These are phyloP conservation scores for Macrolepiota dolichaula DNA, from an alignment of 768 basidiomycete species.

Conservation along the genomic window DNA sequence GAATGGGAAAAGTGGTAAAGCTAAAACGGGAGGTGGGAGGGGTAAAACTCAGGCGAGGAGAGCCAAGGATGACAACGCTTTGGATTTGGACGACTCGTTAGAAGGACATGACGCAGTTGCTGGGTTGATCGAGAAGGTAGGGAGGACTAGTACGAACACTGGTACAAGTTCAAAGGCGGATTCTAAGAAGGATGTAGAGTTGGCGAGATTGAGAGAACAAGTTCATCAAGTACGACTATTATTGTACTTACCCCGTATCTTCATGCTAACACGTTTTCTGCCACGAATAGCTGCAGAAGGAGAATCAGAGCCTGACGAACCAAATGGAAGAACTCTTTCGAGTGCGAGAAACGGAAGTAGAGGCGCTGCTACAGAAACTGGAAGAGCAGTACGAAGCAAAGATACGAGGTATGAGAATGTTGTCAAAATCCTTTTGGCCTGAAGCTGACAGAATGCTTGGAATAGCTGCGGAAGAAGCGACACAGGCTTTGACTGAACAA, in stretches of 20 bases:
- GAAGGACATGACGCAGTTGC: constrained; percentile 1
- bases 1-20: not conserved
- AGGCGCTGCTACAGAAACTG: constrained; percentile 47
- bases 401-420: constrained; percentile 40
- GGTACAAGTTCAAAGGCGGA: constrained; percentile 2
- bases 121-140: constrained; percentile 5
- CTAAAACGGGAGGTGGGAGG: not conserved
- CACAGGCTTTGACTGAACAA: constrained; percentile 52
- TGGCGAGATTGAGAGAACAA: constrained; percentile 14
- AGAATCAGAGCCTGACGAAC: constrained; percentile 42
- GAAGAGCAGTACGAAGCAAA: constrained; percentile 48
- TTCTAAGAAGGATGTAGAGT: constrained; percentile 10
- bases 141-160: not conserved
- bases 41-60: not conserved
- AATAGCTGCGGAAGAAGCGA: constrained; percentile 56
- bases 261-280: not conserved
- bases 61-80: constrained; percentile 12
- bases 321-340: constrained; percentile 60
- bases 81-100: constrained; percentile 18
- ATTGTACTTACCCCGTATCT: not conserved
- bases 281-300: constrained; percentile 33
- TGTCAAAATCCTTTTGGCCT: not conserved
- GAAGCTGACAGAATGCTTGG: constrained; percentile 7
- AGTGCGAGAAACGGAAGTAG: constrained; percentile 63
- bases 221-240: constrained; percentile 13